Evolutionary conservation across 441 rosid species (phyloP), one percentile per base, ranked within the genome.

Genomic region (Brassica hybrid): DNA sequence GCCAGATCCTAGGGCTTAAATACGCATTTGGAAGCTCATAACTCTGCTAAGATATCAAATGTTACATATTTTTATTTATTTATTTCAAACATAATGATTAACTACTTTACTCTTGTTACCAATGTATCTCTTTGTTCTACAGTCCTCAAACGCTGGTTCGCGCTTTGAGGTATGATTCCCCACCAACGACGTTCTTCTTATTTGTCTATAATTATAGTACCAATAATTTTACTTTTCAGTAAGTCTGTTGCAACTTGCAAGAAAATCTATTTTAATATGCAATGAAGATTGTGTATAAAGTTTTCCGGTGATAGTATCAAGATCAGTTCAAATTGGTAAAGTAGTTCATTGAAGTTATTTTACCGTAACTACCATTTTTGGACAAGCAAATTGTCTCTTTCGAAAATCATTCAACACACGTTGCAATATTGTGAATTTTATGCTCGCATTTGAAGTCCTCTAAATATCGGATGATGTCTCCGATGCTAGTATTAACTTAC

Each of bases 141-240:
- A 96, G 99, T 87, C 98, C 99, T 69, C 98, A 94, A 85, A 96
- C 98, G 21, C 83, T 96, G 85, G 99, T 96, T 77, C 99, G 98
- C 84, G 97, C 98, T 76, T 77, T 96, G 79, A 96, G 99, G 99
- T 96, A 86, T 81, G 86, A 65, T 65, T 64, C 18, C 62, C 16
- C 16, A 21, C 62, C 30, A 7, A 34, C 36, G 36, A 41, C 69
- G 4, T 65, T 11, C 38, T 65, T 75, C 34, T 36, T 61, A 60
- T 68, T 59, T 65, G 23, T 75, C 64, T 70, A 8, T 57, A 18
- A 34, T 32, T 64, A 43, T 21, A 30, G 41, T n/a, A 48, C 66
- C 61, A 54, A 17, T n/a, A 25, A 69, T 56, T 32, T 32, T 58
- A 64, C 63, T 57, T 63, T 27, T 45, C 25, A 63, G 62, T 63